Conservation (phyloP, 2,329 filamentous ascomycete genomes). For the Colletotrichum euphorbiae region DNA sequence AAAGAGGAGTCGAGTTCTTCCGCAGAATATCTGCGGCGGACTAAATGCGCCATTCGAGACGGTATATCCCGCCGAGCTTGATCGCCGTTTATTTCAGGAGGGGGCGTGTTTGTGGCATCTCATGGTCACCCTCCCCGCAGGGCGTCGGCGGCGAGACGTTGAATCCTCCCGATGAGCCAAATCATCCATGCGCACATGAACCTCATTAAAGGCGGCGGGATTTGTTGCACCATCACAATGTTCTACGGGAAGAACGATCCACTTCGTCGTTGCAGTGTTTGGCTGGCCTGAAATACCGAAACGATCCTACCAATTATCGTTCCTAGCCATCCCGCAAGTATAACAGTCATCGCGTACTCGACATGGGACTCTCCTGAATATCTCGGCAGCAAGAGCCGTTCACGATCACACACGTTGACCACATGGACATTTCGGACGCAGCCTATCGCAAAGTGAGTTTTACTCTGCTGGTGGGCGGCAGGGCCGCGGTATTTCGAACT, state of each 20-base stretch:
- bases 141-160: slow-evolving; percentile 35
- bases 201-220: slow-evolving; percentile 15
- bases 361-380: too few species aligned
- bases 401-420: too few species aligned
- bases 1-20: not conserved
- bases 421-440: too few species aligned
- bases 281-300: too few species aligned
- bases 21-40: slow-evolving; percentile 2
- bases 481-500: slow-evolving; percentile 5
- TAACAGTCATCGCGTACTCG: too few species aligned
- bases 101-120: slow-evolving; percentile 23
- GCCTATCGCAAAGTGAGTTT: too few species aligned
- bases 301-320: too few species aligned
- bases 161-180: slow-evolving; percentile 40
- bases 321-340: too few species aligned
- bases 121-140: slow-evolving; percentile 19
- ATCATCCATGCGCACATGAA: slow-evolving; percentile 36
- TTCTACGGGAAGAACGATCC: slow-evolving; percentile 7
- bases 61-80: slow-evolving; percentile 8
- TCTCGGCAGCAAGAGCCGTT: too few species aligned
- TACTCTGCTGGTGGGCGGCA: slow-evolving; percentile 29
- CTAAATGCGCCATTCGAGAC: slow-evolving; percentile 18
- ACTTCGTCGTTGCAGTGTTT: not conserved
- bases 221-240: slow-evolving; percentile 24
- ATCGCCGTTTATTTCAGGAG: slow-evolving; percentile 21